Evolutionary conservation across 495 filamentous ascomycete genomes (phyloP).

Genomic region (Friedmanniomyces endolithicus): DNA sequence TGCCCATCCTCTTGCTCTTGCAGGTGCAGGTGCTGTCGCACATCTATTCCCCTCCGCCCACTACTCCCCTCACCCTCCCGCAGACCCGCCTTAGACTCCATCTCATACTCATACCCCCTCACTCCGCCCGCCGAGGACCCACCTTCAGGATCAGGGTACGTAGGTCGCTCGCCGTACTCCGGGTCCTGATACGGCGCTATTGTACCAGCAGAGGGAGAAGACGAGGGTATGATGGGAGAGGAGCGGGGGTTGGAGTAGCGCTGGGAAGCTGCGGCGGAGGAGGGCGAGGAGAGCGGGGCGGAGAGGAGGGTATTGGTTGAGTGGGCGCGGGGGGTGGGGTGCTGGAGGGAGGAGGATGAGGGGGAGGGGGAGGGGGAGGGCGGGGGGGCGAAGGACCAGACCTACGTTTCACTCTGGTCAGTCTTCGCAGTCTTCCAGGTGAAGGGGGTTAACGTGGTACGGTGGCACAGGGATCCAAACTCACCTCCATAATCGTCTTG

Average conservation of each 20-base stretch:
- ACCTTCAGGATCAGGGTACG: neutral
- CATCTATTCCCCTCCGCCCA: neutral
- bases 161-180: slow-evolving; percentile 4
- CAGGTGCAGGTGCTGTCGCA: neutral
- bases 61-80: neutral
- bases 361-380: slow-evolving; percentile 32
- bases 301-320: neutral
- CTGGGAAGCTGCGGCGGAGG: too few relatives aligned
- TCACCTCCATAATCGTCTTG: slow-evolving; percentile 94
- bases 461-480: too few relatives aligned
- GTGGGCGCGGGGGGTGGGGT: neutral
- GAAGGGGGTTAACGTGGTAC: neutral
- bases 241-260: neutral
- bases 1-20: neutral
- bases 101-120: neutral
- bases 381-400: slow-evolving; percentile 84
- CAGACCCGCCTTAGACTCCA: neutral
- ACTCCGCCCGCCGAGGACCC: too few relatives aligned
- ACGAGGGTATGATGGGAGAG: neutral
- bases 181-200: slow-evolving; percentile 4
- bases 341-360: neutral
- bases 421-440: neutral
- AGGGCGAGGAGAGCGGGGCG: too few relatives aligned
- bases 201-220: neutral
- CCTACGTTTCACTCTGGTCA: slow-evolving; percentile 36